Percentiles rank a stretch among this genome's conserved stretches.
Conservation (phyloP, 2,329 filamentous ascomycete species). For the Colletotrichum sp. region DNA sequence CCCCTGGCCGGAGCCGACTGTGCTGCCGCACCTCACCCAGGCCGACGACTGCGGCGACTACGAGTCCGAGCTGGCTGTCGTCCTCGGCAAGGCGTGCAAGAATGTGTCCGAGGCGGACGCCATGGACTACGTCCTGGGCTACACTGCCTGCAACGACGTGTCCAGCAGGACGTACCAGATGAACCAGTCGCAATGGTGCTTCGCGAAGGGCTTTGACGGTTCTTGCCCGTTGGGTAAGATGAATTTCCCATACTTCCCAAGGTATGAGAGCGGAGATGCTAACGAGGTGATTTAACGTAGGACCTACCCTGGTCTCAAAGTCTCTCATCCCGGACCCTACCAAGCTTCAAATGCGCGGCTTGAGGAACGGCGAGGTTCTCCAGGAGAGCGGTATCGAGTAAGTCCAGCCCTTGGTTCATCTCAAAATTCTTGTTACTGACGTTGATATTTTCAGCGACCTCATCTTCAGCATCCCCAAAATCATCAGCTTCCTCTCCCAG, state of each 20-base stretch:
- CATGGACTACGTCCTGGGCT: conserved; percentile 66
- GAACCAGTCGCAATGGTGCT: conserved; percentile 60
- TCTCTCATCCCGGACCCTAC: conserved; percentile 44
- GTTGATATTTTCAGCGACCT: conserved; percentile 45
- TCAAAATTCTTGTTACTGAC: too few species aligned
- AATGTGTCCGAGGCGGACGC: conserved; percentile 63
- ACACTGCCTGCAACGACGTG: conserved; percentile 68
- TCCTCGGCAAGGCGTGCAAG: conserved; percentile 55
- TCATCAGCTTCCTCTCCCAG: conserved; percentile 48
- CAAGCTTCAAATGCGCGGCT: conserved; percentile 43
- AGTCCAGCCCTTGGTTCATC: too few species aligned
- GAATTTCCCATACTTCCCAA: not conserved
- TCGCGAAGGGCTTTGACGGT: conserved; percentile 63
- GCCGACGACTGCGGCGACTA: conserved; percentile 61
- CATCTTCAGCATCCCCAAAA: conserved; percentile 55
- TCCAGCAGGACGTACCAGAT: conserved; percentile 63
- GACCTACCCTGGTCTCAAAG: conserved; percentile 54
- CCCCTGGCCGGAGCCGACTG: conserved; percentile 55
- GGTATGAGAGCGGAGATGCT: accelerated
- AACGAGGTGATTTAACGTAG: conserved; percentile 18
- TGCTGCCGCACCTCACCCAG: conserved; percentile 55
- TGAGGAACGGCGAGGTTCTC: conserved; percentile 56
- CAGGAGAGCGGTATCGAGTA: conserved; percentile 45
- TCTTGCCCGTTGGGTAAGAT: conserved; percentile 49
- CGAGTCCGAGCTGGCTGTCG: conserved; percentile 62